Evolutionary conservation across 2,329 filamentous ascomycete genomes (phyloP).

Genomic region (Thielaviopsis cerberus): DNA sequence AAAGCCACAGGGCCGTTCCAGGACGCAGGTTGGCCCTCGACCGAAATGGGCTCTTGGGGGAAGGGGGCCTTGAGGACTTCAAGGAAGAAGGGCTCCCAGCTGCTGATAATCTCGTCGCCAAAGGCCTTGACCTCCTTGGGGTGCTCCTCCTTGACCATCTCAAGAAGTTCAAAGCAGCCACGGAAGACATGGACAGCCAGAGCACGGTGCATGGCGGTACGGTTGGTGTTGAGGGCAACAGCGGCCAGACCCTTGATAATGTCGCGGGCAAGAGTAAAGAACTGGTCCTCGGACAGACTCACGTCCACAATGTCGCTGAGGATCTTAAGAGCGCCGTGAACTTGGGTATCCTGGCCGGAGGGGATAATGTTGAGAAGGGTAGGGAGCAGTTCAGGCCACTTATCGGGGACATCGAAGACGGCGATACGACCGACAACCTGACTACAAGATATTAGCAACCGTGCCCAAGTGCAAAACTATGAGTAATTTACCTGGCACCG

Average conservation of each 20-base stretch:
- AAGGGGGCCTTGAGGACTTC: slow-evolving; percentile 56
- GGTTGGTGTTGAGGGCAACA: slow-evolving; percentile 56
- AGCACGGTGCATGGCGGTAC: slow-evolving; percentile 60
- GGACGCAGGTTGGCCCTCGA: slow-evolving; percentile 36
- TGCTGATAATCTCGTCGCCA: slow-evolving; percentile 63
- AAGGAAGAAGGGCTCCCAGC: slow-evolving; percentile 83
- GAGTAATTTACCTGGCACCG: slow-evolving; percentile 51
- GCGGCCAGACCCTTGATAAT: slow-evolving; percentile 71
- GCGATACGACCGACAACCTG: slow-evolving; percentile 84
- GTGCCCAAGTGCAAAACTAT: neutral
- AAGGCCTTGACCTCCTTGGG: slow-evolving; percentile 72
- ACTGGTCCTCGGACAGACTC: slow-evolving; percentile 82
- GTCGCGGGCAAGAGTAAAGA: slow-evolving; percentile 74
- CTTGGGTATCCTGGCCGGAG: slow-evolving; percentile 54
- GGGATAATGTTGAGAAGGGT: slow-evolving; percentile 61
- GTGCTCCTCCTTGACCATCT: slow-evolving; percentile 92
- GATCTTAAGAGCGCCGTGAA: slow-evolving; percentile 79
- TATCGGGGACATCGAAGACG: slow-evolving; percentile 76
- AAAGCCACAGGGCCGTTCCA: slow-evolving; percentile 73
- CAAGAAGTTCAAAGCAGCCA: slow-evolving; percentile 80
- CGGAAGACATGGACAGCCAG: slow-evolving; percentile 81
- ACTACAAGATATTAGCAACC: slow-evolving; percentile 20
- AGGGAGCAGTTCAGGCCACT: slow-evolving; percentile 81
- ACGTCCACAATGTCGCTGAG: slow-evolving; percentile 82
- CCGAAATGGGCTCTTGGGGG: slow-evolving; percentile 38